Base-by-base conservation (phyloP, 2,329 filamentous ascomycete species). In the Taxawa tesnikishii region DNA sequence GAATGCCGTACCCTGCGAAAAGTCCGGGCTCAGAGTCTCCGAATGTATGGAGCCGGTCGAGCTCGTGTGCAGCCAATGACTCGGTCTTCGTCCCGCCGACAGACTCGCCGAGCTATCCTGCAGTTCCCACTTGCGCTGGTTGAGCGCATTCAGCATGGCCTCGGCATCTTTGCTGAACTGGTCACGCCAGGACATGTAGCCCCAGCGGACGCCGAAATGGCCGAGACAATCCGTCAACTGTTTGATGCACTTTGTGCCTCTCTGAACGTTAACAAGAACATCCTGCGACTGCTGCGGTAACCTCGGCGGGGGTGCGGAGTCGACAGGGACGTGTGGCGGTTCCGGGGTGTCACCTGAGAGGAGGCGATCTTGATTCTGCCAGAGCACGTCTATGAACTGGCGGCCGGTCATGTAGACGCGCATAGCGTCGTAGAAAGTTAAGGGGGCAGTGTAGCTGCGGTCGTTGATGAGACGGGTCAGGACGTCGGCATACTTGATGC, bases 341-440 rank as follows among this genome's bases (percentile, higher is more conserved):
- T 51, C 42, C n/a, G 58, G 59, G 5, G 55, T 48, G 11, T 59
- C 38, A 15, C 51, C 53, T 14, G 44, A 45, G n/a, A 58, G 49
- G 1, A 67, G 50, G 3, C 47, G 45, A 8, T 74, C 65, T 25
- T 63, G 60, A 43, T 68, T 65, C n/a, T 65, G 59, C 33, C 61
- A 63, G 14, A 78, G 48, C 1, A 73, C 59, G 36, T 71, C 63
- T 16, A 75, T 56, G 32, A 78, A 69, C 33, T 70, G 67, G 27
- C 61, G 60, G 11, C 68, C 69, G 2, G 73, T 70, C 56, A 73
- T 93, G 48, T 83, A 90, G 2, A 83, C 77, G 32, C 87, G 75
- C 47, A 93, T 69, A 2, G 85, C 82, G 50, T 94, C 88, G 48
- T 92, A 79, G 45, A 87, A 94, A 1, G 83, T 88, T 46, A 90